Percentiles rank a stretch among this genome's conserved stretches.
These are phyloP conservation scores for Aschersonia sp. DNA, from an alignment of 2,329 filamentous ascomycete genomes.

Conservation along the genomic window DNA sequence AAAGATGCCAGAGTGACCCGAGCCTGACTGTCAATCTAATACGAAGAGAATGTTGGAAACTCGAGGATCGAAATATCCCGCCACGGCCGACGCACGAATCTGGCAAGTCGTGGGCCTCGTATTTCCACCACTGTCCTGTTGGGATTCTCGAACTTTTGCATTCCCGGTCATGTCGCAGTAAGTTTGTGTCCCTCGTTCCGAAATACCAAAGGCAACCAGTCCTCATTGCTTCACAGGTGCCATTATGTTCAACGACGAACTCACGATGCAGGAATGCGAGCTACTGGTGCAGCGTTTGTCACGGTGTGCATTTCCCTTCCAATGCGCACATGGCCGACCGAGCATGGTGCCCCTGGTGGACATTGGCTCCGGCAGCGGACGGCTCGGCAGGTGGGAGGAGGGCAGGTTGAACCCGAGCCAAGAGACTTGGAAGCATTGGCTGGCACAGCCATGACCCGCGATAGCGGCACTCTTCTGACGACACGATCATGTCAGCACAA, in stretches of 20 bases:
- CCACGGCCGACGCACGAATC: slow-evolving; percentile 1
- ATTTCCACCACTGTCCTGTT: slow-evolving; percentile 55
- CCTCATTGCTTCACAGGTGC: slow-evolving; percentile 28
- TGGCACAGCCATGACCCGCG: background rate
- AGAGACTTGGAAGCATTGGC: slow-evolving; percentile 11
- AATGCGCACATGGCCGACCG: slow-evolving; percentile 68
- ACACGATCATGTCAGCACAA: too few species aligned
- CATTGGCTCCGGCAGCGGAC: slow-evolving; percentile 18
- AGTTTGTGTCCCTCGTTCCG: slow-evolving; percentile 5
- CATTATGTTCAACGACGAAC: slow-evolving; percentile 72
- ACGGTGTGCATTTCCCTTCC: slow-evolving; percentile 58
- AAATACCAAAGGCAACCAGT: slow-evolving; percentile 4
- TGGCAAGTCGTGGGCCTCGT: slow-evolving; percentile 38
- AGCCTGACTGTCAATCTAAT: slow-evolving; percentile 59
- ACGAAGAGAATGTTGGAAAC: slow-evolving; percentile 58
- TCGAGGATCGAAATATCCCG: slow-evolving; percentile 29
- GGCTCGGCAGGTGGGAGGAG: slow-evolving; percentile 14
- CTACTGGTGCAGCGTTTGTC: slow-evolving; percentile 42
- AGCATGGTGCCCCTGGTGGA: slow-evolving; percentile 50
- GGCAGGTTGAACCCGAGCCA: background rate
- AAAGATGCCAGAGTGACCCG: slow-evolving; percentile 62
- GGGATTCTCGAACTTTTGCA: slow-evolving; percentile 66
- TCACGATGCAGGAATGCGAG: slow-evolving; percentile 43
- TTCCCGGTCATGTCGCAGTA: slow-evolving; percentile 61
- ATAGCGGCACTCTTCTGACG: background rate